Base-by-base conservation (phyloP, 2,329 filamentous ascomycete genomes). In the Aureobasidium namibiae region DNA sequence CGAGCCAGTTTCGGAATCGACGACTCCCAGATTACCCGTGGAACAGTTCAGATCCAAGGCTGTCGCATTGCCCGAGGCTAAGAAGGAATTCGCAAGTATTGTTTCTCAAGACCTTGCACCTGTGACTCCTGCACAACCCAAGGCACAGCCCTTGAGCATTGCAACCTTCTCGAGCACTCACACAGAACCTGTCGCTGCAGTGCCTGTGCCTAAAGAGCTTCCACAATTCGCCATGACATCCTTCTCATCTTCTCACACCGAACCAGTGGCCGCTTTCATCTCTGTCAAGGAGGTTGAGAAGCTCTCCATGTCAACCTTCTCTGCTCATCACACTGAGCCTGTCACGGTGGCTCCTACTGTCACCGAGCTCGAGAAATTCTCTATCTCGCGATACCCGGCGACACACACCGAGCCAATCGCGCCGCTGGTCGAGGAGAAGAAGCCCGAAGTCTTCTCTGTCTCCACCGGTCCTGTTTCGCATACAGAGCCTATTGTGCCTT, bases 11-110 rank as follows among this genome's bases (percentile, higher is more conserved):
- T 50, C 60, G 36, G 33, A 44, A 7, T 50, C 45, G 6, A 33
- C 29, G 4, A 24, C 29, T 4, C 39, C 39, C 6, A 45, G 36
- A 14, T 21, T 31, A 11, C 18, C 21, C 6, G 26, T 21, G 13
- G 39, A n/a, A 34, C 39, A 44, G 52, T 11, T 36, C 16, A 18
- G 29, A n/a, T 9, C 52, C 13, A 45, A 33, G 13, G n/a, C 23
- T 18, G 4, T 2, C 23, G n/a, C 50, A 16, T 23, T 7, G 10
- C 39, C 39, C 14, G 52, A 56, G 18, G 18, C 23, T 29, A 56
- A 45, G 39, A 45, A 56, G 29, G 29, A 45, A 10, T 67, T 77
- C 42, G 76, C 77, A 23, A 65, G 66, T 5, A 74, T 82, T 57
- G 63, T 70, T 39, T 75, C 75, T 2, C 72, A 78, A 53, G 73